phyloP scores from a whole-genome alignment of 441 rosid species.

The Melastoma candidum region DNA sequence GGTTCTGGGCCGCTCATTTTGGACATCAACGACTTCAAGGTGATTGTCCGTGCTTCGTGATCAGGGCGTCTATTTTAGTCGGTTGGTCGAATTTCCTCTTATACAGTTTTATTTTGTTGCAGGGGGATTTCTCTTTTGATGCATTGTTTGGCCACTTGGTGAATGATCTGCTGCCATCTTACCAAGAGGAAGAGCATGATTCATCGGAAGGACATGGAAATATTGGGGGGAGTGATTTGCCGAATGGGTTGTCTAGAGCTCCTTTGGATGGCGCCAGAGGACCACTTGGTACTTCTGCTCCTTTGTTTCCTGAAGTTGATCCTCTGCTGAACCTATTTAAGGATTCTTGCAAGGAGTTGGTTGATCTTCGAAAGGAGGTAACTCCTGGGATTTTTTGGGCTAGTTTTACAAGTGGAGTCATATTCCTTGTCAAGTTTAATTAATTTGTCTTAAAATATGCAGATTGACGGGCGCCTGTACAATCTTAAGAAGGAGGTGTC shows the following conservation, averaged over 20 bases:
- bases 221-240: constrained; percentile 43
- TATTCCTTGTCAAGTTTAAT: constrained; percentile 5
- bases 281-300: constrained; percentile 47
- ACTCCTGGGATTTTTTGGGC: constrained; percentile 4
- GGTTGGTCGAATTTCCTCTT: not conserved
- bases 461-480: constrained; percentile 87
- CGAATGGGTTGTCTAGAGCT: constrained; percentile 28
- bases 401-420: constrained; percentile 6
- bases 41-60: constrained; percentile 14
- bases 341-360: constrained; percentile 83
- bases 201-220: constrained; percentile 51
- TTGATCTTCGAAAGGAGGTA: constrained; percentile 89
- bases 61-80: not conserved
- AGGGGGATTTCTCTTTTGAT: constrained; percentile 99
- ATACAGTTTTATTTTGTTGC: constrained; percentile 10
- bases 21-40: constrained; percentile 93
- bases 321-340: constrained; percentile 69
- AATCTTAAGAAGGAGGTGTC: constrained; percentile 90
- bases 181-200: constrained; percentile 78
- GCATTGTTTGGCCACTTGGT: constrained; percentile 89
- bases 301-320: constrained; percentile 94
- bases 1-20: constrained; percentile 77
- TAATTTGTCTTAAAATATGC: constrained; percentile 18
- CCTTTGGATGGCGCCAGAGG: constrained; percentile 47
- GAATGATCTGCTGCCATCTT: constrained; percentile 76